Conservation (phyloP, 768 basidiomycete species). For the Melanogaster broomeanus region DNA sequence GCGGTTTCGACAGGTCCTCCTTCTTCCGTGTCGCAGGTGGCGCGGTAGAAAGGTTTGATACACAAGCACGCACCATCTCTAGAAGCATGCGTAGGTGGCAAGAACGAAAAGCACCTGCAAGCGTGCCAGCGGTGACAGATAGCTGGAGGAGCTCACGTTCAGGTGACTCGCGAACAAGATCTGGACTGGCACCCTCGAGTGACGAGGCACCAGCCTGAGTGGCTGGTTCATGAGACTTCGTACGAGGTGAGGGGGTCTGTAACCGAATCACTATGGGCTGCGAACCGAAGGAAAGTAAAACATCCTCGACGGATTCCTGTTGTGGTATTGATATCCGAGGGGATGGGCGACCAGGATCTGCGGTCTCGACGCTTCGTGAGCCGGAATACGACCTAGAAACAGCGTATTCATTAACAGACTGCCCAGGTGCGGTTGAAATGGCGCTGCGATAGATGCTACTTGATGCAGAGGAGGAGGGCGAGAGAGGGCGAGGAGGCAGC, state of each 20-base stretch:
- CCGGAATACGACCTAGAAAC: background rate
- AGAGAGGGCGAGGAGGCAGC: slow-evolving; percentile 51
- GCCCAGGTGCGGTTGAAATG: slow-evolving; percentile 39
- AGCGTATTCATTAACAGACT: background rate
- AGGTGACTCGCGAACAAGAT: background rate
- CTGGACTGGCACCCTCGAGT: slow-evolving; percentile 2
- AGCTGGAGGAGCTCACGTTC: slow-evolving; percentile 39
- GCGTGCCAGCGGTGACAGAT: slow-evolving; percentile 45
- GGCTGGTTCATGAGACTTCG: slow-evolving; percentile 10
- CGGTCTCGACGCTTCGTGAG: background rate
- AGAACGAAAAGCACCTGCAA: slow-evolving; percentile 58
- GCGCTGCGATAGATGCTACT: slow-evolving; percentile 84
- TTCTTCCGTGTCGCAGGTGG: slow-evolving; percentile 13
- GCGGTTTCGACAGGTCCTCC: slow-evolving; percentile 9
- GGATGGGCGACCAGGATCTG: slow-evolving; percentile 2
- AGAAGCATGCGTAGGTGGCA: slow-evolving; percentile 56
- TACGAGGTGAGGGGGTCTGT: slow-evolving; percentile 41
- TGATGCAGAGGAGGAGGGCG: slow-evolving; percentile 48
- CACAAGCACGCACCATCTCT: slow-evolving; percentile 39
- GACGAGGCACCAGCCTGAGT: slow-evolving; percentile 1
- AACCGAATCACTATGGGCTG: slow-evolving; percentile 62
- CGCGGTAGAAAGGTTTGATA: slow-evolving; percentile 20
- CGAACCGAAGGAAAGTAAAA: slow-evolving; percentile 60
- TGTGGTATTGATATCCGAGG: slow-evolving; percentile 8
- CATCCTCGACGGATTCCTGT: slow-evolving; percentile 37